phyloP scores from a whole-genome alignment of 73 alveolate species.

The Blepharisma japonicum region DNA sequence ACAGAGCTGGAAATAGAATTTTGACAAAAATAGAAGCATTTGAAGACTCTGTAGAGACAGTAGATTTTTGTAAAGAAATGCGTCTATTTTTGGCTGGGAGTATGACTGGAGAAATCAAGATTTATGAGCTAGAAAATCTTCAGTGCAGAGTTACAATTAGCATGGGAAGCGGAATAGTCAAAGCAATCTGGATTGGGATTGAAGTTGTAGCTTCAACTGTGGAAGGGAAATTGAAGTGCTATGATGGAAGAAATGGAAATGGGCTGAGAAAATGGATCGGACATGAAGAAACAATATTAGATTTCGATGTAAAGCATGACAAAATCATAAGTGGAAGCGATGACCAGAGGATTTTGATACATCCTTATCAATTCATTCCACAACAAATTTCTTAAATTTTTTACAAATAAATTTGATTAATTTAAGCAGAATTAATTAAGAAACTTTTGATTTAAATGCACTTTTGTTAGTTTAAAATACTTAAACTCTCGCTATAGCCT shows the following conservation, averaged over 20 bases:
- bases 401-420: no score
- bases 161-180: slow-evolving; percentile 13
- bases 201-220: neutral
- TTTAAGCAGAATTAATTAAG: no score
- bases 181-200: neutral
- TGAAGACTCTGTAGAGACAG: slow-evolving; percentile 11
- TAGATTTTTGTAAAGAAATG: slow-evolving; percentile 23
- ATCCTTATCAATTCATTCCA: no score
- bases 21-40: neutral
- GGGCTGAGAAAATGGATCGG: neutral
- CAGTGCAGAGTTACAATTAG: neutral
- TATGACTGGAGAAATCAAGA: neutral
- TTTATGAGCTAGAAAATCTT: neutral
- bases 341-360: neutral
- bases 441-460: no score
- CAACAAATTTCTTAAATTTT: no score
- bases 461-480: no score
- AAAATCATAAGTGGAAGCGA: slow-evolving; percentile 4
- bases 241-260: slow-evolving; percentile 15
- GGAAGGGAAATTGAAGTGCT: neutral
- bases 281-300: neutral
- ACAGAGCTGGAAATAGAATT: neutral
- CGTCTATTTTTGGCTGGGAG: neutral
- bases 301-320: slow-evolving; percentile 16
- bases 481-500: no score